Conservation (phyloP, 306 rosid species). For the Castanea sativa region DNA sequence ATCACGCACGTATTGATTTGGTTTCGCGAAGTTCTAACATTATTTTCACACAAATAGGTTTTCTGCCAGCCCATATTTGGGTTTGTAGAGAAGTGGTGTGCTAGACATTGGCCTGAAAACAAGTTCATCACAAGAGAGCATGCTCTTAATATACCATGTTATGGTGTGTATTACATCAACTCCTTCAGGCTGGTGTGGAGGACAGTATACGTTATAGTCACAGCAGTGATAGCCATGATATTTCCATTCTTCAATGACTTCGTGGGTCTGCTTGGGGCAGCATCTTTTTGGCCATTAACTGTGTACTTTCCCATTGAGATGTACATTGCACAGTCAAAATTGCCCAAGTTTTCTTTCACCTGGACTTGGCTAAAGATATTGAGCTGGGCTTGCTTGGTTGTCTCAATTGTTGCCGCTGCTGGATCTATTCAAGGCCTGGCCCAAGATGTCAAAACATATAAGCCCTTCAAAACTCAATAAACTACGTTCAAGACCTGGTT, state of each 20-base stretch:
- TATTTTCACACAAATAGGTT: slow-evolving; percentile 42
- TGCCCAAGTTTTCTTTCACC: slow-evolving; percentile 59
- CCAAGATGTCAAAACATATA: slow-evolving; percentile 66
- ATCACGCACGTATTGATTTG: too few relatives aligned
- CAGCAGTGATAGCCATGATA: slow-evolving; percentile 77
- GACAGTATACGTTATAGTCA: slow-evolving; percentile 62
- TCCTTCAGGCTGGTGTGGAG: slow-evolving; percentile 83
- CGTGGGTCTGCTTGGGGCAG: slow-evolving; percentile 80
- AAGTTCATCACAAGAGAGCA: slow-evolving; percentile 58
- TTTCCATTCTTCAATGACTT: slow-evolving; percentile 98
- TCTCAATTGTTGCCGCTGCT: slow-evolving; percentile 75
- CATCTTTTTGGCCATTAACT: slow-evolving; percentile 87
- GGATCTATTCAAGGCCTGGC: slow-evolving; percentile 83
- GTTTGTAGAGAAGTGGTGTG: slow-evolving; percentile 56
- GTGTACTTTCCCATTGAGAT: slow-evolving; percentile 91
- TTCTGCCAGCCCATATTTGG: slow-evolving; percentile 85
- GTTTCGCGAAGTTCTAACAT: not conserved
- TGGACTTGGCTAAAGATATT: slow-evolving; percentile 90
- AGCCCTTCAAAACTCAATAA: slow-evolving; percentile 68
- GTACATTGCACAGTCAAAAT: slow-evolving; percentile 81
- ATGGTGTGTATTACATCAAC: slow-evolving; percentile 44
- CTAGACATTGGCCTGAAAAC: slow-evolving; percentile 58
- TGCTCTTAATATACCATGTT: slow-evolving; percentile 47
- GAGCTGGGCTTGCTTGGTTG: slow-evolving; percentile 73
- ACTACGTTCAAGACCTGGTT: slow-evolving; percentile 1